phyloP scores from a whole-genome alignment of 2,329 filamentous ascomycete genomes.

The Sclerotinia subarctica region DNA sequence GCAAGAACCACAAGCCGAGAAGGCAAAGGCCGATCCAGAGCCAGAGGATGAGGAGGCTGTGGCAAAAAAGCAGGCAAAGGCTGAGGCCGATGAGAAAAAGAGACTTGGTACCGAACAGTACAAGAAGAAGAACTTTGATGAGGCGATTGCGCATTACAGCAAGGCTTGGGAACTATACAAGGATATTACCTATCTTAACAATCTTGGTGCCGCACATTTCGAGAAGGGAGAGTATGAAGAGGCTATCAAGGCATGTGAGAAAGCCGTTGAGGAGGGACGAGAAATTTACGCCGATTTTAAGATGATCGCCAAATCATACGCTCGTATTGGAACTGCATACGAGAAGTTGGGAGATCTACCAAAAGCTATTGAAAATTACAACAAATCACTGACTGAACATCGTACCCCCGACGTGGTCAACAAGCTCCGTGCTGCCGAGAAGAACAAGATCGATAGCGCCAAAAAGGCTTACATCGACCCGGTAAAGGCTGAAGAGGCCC shows the following conservation, averaged over 20 bases:
- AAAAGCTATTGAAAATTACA: constrained; percentile 83
- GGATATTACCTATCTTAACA: constrained; percentile 97
- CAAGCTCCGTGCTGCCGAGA: constrained; percentile 90
- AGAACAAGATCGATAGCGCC: constrained; percentile 73
- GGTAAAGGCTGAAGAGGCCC: constrained; percentile 88
- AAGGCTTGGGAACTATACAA: constrained; percentile 94
- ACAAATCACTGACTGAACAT: constrained; percentile 93
- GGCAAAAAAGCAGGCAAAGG: constrained; percentile 86
- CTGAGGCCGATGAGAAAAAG: constrained; percentile 92
- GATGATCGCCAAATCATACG: constrained; percentile 96
- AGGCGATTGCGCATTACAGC: constrained; percentile 88
- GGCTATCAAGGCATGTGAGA: constrained; percentile 79
- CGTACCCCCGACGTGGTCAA: constrained; percentile 89
- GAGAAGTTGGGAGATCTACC: constrained; percentile 82
- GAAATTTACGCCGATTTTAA: constrained; percentile 94
- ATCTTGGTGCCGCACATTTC: constrained; percentile 88
- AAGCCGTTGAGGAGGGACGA: constrained; percentile 87
- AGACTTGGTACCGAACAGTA: constrained; percentile 89
- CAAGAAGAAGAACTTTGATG: constrained; percentile 97
- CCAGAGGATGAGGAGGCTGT: constrained; percentile 76
- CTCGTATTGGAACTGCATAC: constrained; percentile 88
- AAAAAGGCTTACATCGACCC: constrained; percentile 83
- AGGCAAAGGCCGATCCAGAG: constrained; percentile 51
- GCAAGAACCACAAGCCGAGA: constrained; percentile 46
- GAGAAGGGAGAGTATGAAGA: constrained; percentile 94